Conservation (phyloP, 352 stramenopile genomes). For the Globisporangium echinulatum region DNA sequence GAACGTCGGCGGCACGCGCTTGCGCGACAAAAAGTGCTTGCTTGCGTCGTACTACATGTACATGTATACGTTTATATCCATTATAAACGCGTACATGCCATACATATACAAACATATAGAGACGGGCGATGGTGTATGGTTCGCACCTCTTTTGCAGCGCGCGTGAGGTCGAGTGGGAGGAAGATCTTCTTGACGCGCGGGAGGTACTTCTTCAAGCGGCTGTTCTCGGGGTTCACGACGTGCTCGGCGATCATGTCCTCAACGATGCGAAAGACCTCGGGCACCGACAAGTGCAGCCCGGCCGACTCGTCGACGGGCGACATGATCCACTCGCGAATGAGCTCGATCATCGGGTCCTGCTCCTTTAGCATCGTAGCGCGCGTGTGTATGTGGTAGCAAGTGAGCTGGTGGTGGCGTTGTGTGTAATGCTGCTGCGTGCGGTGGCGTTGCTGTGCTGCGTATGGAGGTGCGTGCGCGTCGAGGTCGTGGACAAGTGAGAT, state of each 20-base stretch:
- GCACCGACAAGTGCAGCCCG: constrained; percentile 53
- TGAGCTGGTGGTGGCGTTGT: neutral
- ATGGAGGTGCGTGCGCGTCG: no score
- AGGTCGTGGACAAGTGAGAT: no score
- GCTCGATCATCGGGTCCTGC: constrained; percentile 81
- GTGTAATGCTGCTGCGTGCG: neutral
- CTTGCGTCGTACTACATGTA: constrained; percentile 50
- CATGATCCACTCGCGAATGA: constrained; percentile 84
- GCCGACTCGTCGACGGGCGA: constrained; percentile 47
- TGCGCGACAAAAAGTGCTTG: constrained; percentile 69
- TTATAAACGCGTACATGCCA: neutral
- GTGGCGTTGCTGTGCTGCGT: no score
- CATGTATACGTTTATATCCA: neutral
- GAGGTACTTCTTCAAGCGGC: constrained; percentile 55
- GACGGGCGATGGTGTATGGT: neutral
- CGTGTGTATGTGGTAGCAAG: neutral
- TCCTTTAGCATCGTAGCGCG: constrained; percentile 63
- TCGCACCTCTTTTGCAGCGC: constrained; percentile 36
- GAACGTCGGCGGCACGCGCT: constrained; percentile 79
- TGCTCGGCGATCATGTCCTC: constrained; percentile 76
- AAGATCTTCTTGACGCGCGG: constrained; percentile 66
- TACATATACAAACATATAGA: neutral
- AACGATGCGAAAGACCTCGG: constrained; percentile 67
- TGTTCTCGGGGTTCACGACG: constrained; percentile 28
- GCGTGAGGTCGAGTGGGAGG: constrained; percentile 59